Conservation (phyloP, 1,284 basidiomycete genomes). For the Phlebopus sp. region DNA sequence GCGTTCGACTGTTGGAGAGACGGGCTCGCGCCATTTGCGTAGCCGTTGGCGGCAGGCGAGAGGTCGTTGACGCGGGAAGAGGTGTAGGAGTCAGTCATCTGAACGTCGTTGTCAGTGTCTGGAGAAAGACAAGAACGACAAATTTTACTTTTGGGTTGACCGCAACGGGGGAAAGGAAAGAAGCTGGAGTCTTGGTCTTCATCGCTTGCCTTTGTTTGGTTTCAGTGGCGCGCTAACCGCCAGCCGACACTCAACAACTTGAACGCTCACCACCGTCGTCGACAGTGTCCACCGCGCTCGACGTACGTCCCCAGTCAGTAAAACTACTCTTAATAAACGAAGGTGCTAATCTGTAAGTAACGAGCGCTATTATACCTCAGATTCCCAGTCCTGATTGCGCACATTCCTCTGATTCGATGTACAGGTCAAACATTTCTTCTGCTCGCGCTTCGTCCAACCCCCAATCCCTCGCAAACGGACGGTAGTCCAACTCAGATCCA, state of each 20-base stretch:
- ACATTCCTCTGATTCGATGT: slow-evolving; percentile 36
- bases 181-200: slow-evolving; percentile 27
- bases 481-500: not conserved
- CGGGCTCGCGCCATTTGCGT: slow-evolving; percentile 58
- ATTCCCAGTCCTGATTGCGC: slow-evolving; percentile 11
- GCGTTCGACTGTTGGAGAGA: slow-evolving; percentile 48
- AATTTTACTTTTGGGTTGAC: slow-evolving; percentile 48
- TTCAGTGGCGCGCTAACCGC: slow-evolving; percentile 27
- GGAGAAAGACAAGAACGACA: slow-evolving; percentile 28
- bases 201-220: slow-evolving; percentile 30
- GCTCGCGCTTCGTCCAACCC: slow-evolving; percentile 5
- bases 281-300: not conserved
- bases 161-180: slow-evolving; percentile 49
- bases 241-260: not conserved
- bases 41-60: slow-evolving; percentile 51
- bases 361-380: slow-evolving; percentile 6
- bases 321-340: not conserved
- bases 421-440: slow-evolving; percentile 40
- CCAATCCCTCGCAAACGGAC: not conserved
- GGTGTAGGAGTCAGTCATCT: slow-evolving; percentile 73
- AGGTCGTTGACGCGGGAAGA: slow-evolving; percentile 64
- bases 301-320: no score
- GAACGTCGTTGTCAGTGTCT: slow-evolving; percentile 28
- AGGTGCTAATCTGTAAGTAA: slow-evolving; percentile 1
- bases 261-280: not conserved